Evolutionary conservation across 768 basidiomycete species (phyloP).

Genomic region (Hysterangium stoloniferum): DNA sequence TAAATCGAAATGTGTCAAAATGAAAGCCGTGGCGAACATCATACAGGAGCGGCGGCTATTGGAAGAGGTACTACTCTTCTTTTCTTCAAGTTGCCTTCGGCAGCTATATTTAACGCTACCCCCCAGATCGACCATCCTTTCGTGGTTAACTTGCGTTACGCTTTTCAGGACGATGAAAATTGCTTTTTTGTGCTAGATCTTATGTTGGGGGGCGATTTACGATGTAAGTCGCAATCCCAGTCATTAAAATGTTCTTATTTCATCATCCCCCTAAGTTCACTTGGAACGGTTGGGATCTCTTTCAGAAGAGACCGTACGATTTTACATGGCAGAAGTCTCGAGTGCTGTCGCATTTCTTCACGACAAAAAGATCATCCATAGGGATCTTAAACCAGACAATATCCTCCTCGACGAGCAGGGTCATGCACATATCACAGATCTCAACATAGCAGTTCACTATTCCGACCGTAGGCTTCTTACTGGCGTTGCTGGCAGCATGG

Average conservation of each 20-base stretch:
- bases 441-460: slow-evolving; percentile 98
- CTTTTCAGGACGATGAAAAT: slow-evolving; percentile 97
- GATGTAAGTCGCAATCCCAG: slow-evolving; percentile 52
- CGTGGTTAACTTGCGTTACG: slow-evolving; percentile 91
- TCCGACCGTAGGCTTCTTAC: slow-evolving; percentile 76
- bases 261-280: slow-evolving; percentile 56
- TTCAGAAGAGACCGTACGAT: slow-evolving; percentile 71
- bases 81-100: slow-evolving; percentile 14
- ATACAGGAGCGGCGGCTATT: slow-evolving; percentile 91
- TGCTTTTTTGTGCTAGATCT: slow-evolving; percentile 98
- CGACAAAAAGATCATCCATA: slow-evolving; percentile 90
- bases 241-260: slow-evolving; percentile 3
- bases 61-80: slow-evolving; percentile 65
- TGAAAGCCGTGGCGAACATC: slow-evolving; percentile 97
- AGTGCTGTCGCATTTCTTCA: slow-evolving; percentile 88
- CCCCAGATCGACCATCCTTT: slow-evolving; percentile 88
- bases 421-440: slow-evolving; percentile 94
- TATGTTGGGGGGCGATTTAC: slow-evolving; percentile 92
- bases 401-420: slow-evolving; percentile 93
- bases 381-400: slow-evolving; percentile 97
- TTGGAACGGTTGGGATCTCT: slow-evolving; percentile 72
- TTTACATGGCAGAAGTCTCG: slow-evolving; percentile 85
- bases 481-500: slow-evolving; percentile 96
- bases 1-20: slow-evolving; percentile 95
- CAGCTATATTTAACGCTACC: slow-evolving; percentile 12